Base-by-base conservation (phyloP, 768 basidiomycete genomes). In the Macrocybe gigantea region DNA sequence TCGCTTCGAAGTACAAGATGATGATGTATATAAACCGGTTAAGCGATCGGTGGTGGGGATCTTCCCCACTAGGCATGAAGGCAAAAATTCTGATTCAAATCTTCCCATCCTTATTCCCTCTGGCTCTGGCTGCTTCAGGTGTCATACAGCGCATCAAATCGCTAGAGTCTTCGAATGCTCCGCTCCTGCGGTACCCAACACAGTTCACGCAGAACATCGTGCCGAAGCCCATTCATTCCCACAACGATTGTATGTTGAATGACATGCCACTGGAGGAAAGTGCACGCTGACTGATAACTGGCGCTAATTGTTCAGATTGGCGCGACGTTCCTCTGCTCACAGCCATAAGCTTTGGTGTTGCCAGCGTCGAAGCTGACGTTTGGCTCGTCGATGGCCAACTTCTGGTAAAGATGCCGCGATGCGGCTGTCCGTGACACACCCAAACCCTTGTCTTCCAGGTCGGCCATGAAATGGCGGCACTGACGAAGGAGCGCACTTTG, bases 321-420 rank as follows among this genome's bases (percentile, higher is more conserved):
- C 65, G 76, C 13, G 72, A 78, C 51, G 74, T 76, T 6, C 74
- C 77, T 5, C 60, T 78, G 14, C 59, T 77, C 7, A 68, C 69
- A 5, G 76, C 76, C 7, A 52, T 79, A 4, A 77, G 74, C 53
- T 60, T 70, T 15, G 76, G 76, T 1, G 74, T 77, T 10, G 59
- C 63, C 11, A 78, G 76, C 53, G 74, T 78, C 8, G 77, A 79
- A 56, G 78, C 78, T 3, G 77, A 79, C 56, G 74, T 79, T 12
- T 77, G 67, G 69, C 59, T 72, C 6, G 53, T 74, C 14, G 64
- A 72, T 45, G 69, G 65, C n/a, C 68, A 69, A 8, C 64, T 79
- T 10, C 66, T 66, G 46, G 75, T 73, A 49, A 47, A 22, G 22
- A 68, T 64, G 14, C 33, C 34, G 15, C 10, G 14, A 13, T 11